These are phyloP conservation scores for Cercospora sojina DNA, from an alignment of 2,329 filamentous ascomycete genomes.

Conservation along the genomic window DNA sequence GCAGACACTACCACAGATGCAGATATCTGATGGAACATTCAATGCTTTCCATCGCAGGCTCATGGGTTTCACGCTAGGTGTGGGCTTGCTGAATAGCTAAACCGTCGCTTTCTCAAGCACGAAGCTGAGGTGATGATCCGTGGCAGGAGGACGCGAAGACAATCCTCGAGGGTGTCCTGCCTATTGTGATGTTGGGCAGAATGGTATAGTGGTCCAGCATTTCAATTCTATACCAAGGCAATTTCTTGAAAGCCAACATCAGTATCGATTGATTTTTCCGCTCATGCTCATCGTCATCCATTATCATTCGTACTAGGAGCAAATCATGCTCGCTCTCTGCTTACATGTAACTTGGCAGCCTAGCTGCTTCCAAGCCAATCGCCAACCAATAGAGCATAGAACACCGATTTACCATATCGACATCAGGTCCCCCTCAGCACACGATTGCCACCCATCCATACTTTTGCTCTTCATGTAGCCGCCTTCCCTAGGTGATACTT, in stretches of 20 bases:
- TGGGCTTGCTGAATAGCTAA: no score
- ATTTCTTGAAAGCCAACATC: not conserved
- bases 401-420: not conserved
- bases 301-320: not conserved
- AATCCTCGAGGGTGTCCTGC: no score
- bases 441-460: not conserved
- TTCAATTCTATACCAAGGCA: not conserved
- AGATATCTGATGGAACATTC: no score
- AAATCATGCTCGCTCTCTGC: not conserved
- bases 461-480: slow-evolving; percentile 11
- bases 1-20: no score
- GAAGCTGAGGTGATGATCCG: no score
- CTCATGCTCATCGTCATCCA: not conserved
- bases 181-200: no score
- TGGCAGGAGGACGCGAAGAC: no score
- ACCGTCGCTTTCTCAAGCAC: no score
- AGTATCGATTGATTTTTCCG: not conserved
- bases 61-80: no score
- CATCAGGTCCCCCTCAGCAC: not conserved
- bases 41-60: no score
- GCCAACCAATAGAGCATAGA: not conserved
- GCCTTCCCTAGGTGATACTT: slow-evolving; percentile 35
- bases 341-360: not conserved
- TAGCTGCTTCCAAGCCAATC: not conserved
- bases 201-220: not conserved